Conservation (phyloP, 768 basidiomycete genomes). For the Naganishia onofrii region DNA sequence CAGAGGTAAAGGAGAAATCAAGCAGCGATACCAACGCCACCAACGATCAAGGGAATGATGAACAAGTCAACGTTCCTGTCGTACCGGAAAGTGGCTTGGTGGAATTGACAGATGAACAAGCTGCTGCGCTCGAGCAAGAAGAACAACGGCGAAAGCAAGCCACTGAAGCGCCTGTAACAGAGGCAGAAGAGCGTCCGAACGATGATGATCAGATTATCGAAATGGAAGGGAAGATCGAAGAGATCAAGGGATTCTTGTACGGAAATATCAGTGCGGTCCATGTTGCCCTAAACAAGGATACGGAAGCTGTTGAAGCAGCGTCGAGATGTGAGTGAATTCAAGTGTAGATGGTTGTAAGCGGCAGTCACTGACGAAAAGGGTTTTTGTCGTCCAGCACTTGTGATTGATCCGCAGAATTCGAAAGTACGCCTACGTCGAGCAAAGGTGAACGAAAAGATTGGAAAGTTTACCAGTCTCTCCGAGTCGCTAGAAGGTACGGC, state of each 20-base stretch:
- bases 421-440: slow-evolving; percentile 19
- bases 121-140: slow-evolving; percentile 7
- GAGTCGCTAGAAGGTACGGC: slow-evolving; percentile 17
- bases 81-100: slow-evolving; percentile 5
- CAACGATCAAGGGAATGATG: no score
- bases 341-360: background rate
- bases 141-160: background rate
- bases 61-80: background rate
- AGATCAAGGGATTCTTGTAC: slow-evolving; percentile 18
- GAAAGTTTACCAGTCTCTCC: slow-evolving; percentile 4
- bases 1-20: background rate
- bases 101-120: slow-evolving; percentile 26
- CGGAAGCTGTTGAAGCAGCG: slow-evolving; percentile 5
- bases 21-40: background rate
- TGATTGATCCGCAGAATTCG: slow-evolving; percentile 12
- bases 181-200: background rate
- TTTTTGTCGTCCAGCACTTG: background rate
- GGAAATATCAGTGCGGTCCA: slow-evolving; percentile 19
- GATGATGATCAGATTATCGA: background rate
- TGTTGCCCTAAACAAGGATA: slow-evolving; percentile 15
- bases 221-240: slow-evolving; percentile 14
- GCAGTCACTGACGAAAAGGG: background rate
- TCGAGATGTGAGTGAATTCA: background rate
- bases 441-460: slow-evolving; percentile 21
- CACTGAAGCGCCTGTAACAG: background rate